A percentile compares a stretch with the other conserved stretches of the same genome.
These are phyloP conservation scores for Fusarium devonianum DNA, from an alignment of 2,329 filamentous ascomycete genomes.

Conservation along the genomic window DNA sequence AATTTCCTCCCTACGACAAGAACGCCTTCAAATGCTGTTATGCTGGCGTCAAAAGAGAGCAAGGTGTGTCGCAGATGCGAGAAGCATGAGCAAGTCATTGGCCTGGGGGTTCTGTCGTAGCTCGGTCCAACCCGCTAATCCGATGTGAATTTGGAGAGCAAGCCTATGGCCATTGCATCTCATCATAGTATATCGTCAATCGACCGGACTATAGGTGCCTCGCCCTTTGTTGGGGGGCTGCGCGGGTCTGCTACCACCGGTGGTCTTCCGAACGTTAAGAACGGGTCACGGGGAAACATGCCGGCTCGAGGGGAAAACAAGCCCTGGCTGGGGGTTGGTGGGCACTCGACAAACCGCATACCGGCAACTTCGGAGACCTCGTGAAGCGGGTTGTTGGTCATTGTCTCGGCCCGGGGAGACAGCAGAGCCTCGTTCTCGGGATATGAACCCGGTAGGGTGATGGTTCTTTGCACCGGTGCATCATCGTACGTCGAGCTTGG, in stretches of 20 bases:
- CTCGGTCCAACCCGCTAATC: too few species aligned
- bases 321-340: slow-evolving; percentile 59
- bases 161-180: slow-evolving; percentile 3
- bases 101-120: too few species aligned
- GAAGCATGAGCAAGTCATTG: slow-evolving; percentile 15
- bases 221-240: slow-evolving; percentile 77
- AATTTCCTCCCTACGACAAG: slow-evolving; percentile 17
- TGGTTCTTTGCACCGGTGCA: slow-evolving; percentile 45
- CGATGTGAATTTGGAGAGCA: not conserved
- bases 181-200: slow-evolving; percentile 78
- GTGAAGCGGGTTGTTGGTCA: slow-evolving; percentile 73
- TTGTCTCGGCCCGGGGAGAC: slow-evolving; percentile 75
- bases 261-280: slow-evolving; percentile 60
- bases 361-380: slow-evolving; percentile 53
- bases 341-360: slow-evolving; percentile 61
- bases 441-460: slow-evolving; percentile 46
- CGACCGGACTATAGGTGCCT: slow-evolving; percentile 76
- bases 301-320: slow-evolving; percentile 62
- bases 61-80: slow-evolving; percentile 9
- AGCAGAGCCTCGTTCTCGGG: slow-evolving; percentile 65
- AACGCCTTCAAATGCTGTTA: slow-evolving; percentile 36
- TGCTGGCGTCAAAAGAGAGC: slow-evolving; percentile 26
- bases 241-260: slow-evolving; percentile 68
- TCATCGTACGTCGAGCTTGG: slow-evolving; percentile 23
- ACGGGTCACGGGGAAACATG: slow-evolving; percentile 62